A percentile compares a stretch with the other conserved stretches of the same genome.
These are phyloP conservation scores for Themeda triandra DNA, from an alignment of 176 grass and related monocot genomes.

Conservation along the genomic window DNA sequence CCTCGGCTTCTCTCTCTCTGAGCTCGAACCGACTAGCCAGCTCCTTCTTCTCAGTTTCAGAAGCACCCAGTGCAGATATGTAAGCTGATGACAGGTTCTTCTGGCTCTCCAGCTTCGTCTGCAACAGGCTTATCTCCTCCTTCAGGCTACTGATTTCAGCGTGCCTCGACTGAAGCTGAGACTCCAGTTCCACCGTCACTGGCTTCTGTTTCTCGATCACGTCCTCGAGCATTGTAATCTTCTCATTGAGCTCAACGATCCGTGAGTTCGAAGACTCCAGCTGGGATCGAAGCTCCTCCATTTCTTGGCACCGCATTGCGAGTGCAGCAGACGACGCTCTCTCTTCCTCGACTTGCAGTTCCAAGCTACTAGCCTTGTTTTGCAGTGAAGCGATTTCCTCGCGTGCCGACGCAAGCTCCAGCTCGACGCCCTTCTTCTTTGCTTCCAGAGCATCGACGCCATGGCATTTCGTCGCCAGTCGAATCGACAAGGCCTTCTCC, in stretches of 20 bases:
- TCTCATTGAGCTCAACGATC: slow-evolving; percentile 30
- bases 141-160: slow-evolving; percentile 36
- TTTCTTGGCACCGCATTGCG: slow-evolving; percentile 30
- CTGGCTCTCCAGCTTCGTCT: slow-evolving; percentile 59
- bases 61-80: slow-evolving; percentile 56
- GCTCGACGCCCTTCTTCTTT: slow-evolving; percentile 52
- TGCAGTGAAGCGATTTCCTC: slow-evolving; percentile 46
- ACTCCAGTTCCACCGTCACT: slow-evolving; percentile 33
- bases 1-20: slow-evolving; percentile 41
- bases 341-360: slow-evolving; percentile 53
- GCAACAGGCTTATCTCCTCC: slow-evolving; percentile 46
- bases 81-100: slow-evolving; percentile 57
- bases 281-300: slow-evolving; percentile 38
- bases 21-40: slow-evolving; percentile 38
- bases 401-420: slow-evolving; percentile 49
- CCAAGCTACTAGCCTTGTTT: slow-evolving; percentile 40
- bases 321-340: slow-evolving; percentile 37
- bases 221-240: slow-evolving; percentile 46
- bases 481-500: slow-evolving; percentile 52
- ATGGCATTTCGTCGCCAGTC: slow-evolving; percentile 49
- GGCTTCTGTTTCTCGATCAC: slow-evolving; percentile 9
- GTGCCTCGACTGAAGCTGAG: slow-evolving; percentile 30
- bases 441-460: slow-evolving; percentile 43
- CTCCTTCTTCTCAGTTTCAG: slow-evolving; percentile 62
- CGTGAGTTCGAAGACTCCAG: slow-evolving; percentile 40